A percentile compares a stretch with the other conserved stretches of the same genome.
Evolutionary conservation across 352 stramenopile genomes (phyloP).

Genomic region (Phytophthora vignae): DNA sequence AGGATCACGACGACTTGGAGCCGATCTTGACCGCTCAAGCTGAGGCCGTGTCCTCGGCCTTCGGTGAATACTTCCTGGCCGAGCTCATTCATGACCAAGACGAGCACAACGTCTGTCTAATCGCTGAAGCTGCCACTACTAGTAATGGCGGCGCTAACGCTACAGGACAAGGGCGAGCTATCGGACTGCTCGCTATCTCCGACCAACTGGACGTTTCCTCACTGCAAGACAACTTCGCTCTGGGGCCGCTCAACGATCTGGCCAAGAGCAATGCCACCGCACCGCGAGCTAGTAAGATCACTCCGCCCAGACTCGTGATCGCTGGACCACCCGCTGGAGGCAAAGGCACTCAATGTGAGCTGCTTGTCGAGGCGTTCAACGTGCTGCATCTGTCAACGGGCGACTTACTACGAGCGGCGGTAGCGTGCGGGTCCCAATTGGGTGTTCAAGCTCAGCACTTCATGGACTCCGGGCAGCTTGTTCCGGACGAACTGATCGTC

Average conservation of each 20-base stretch:
- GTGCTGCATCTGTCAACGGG: conserved; percentile 94
- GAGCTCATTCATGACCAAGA: conserved; percentile 93
- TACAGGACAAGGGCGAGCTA: conserved; percentile 46
- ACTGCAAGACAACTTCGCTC: conserved; percentile 88
- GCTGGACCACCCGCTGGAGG: conserved; percentile 91
- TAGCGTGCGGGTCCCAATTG: conserved; percentile 61
- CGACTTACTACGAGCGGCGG: conserved; percentile 92
- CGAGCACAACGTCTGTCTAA: conserved; percentile 83
- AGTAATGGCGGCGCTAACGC: conserved; percentile 19
- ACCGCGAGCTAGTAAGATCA: conserved; percentile 37
- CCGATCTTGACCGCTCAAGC: conserved; percentile 73
- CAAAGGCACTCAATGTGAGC: conserved; percentile 96
- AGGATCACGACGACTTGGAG: conserved; percentile 86
- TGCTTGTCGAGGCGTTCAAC: conserved; percentile 87
- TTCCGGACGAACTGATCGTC: conserved; percentile 95
- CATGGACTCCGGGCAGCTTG: conserved; percentile 91
- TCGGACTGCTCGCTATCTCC: conserved; percentile 85
- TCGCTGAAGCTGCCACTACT: conserved; percentile 52
- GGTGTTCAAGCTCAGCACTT: conserved; percentile 87
- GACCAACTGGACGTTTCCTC: conserved; percentile 84
- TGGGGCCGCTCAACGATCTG: conserved; percentile 83
- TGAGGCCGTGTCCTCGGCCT: conserved; percentile 69
- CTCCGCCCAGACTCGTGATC: conserved; percentile 80
- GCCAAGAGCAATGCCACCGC: conserved; percentile 43
- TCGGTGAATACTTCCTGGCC: conserved; percentile 94